These are phyloP conservation scores for Ogataea hybrid DNA, from an alignment of 1,139 yeast genomes.

Conservation along the genomic window DNA sequence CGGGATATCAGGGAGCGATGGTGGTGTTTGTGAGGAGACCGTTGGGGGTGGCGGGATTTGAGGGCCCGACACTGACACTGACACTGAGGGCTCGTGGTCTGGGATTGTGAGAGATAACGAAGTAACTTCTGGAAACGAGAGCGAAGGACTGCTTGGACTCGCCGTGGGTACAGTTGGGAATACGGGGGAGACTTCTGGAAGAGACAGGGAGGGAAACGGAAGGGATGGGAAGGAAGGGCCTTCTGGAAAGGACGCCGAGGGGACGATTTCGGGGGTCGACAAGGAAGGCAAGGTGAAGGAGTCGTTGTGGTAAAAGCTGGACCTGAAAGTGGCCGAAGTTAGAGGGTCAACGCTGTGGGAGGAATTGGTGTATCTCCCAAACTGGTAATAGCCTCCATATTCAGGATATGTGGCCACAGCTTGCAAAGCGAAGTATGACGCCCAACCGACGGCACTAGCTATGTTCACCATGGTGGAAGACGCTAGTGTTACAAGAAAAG, in stretches of 20 bases:
- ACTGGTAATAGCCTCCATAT: neutral
- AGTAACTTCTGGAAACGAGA: neutral
- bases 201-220: neutral
- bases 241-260: neutral
- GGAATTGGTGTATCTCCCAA: constrained; percentile 1
- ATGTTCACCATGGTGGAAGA: constrained; percentile 5
- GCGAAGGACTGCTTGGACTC: neutral
- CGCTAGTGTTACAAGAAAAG: neutral
- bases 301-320: neutral
- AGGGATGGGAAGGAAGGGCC: neutral
- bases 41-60: no score
- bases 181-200: neutral
- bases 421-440: neutral
- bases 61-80: neutral
- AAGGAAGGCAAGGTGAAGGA: neutral
- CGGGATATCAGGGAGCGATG: neutral
- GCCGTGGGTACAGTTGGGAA: neutral
- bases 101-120: neutral
- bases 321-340: neutral
- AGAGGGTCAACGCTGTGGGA: neutral
- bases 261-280: neutral
- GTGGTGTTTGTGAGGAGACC: no score
- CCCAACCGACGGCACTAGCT: constrained; percentile 1
- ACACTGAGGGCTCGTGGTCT: neutral
- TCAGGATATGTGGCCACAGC: neutral